These are phyloP conservation scores for Schizothecium vesticola DNA, from an alignment of 495 filamentous ascomycete genomes.

Conservation along the genomic window DNA sequence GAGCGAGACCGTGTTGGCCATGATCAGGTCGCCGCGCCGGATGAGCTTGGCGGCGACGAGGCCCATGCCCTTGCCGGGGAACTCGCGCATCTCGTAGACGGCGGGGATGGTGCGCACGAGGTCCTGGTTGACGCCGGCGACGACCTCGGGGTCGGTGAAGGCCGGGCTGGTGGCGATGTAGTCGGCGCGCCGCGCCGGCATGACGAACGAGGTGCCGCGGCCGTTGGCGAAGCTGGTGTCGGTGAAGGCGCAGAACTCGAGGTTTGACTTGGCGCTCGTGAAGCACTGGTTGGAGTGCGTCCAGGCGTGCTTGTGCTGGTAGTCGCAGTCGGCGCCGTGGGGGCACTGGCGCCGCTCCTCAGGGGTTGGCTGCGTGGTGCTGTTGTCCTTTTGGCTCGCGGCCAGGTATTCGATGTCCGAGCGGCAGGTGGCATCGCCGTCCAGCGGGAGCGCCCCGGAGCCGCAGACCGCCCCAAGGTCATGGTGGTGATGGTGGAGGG, in stretches of 20 bases:
- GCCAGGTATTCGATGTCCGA: slow-evolving; percentile 1
- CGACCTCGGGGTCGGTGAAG: slow-evolving; percentile 20
- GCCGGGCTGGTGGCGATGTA: slow-evolving; percentile 20
- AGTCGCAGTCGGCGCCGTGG: slow-evolving; percentile 13
- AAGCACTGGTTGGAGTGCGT: slow-evolving; percentile 26
- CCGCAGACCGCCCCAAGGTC: slow-evolving; percentile 7
- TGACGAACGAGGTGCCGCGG: slow-evolving; percentile 32
- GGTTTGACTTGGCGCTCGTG: slow-evolving; percentile 9
- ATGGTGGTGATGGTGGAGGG: slow-evolving; percentile 2
- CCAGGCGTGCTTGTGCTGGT: slow-evolving; percentile 19
- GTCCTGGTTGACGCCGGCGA: slow-evolving; percentile 23
- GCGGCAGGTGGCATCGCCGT: slow-evolving; percentile 5
- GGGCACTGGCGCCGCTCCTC: slow-evolving; percentile 1
- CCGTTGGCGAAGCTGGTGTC: slow-evolving; percentile 25
- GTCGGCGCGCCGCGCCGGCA: slow-evolving; percentile 19
- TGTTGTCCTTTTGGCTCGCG: background rate
- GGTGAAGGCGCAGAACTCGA: slow-evolving; percentile 29
- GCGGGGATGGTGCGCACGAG: slow-evolving; percentile 12
- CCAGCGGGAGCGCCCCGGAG: slow-evolving; percentile 1
- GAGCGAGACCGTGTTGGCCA: slow-evolving; percentile 31
- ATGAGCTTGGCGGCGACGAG: slow-evolving; percentile 27
- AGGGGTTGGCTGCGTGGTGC: background rate
- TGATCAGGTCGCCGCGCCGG: slow-evolving; percentile 27
- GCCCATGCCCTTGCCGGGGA: slow-evolving; percentile 34
- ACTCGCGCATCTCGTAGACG: slow-evolving; percentile 24